Conservation (phyloP, 2,329 filamentous ascomycete genomes). For the Fusarium hostae region DNA sequence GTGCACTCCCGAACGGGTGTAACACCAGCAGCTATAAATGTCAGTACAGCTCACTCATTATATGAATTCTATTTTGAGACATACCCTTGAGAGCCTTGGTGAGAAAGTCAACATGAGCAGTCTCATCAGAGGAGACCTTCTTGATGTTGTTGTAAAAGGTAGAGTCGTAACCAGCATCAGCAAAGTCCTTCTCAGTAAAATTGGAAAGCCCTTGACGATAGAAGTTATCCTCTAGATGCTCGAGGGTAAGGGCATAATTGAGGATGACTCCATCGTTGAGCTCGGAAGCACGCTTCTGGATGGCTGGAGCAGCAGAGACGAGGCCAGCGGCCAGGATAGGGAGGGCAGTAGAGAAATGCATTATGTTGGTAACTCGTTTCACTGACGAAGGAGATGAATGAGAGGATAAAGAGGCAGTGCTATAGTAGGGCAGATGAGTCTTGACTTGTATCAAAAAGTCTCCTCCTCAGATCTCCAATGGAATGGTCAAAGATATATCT, state of each 20-base stretch:
- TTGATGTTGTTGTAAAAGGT: slow-evolving; percentile 68
- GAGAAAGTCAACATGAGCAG: slow-evolving; percentile 31
- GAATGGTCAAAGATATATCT: too few species aligned
- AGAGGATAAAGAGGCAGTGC: not conserved
- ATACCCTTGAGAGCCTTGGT: slow-evolving; percentile 36
- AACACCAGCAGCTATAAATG: slow-evolving; percentile 53
- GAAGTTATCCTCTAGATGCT: slow-evolving; percentile 70
- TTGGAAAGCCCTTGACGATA: slow-evolving; percentile 69
- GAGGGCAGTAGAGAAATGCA: slow-evolving; percentile 27
- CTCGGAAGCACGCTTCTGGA: slow-evolving; percentile 24
- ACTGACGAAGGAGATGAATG: not conserved
- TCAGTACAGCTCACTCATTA: rapidly evolving
- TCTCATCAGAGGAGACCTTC: slow-evolving; percentile 65
- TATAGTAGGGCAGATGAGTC: too few species aligned
- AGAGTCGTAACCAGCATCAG: slow-evolving; percentile 60
- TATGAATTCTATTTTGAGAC: rapidly evolving
- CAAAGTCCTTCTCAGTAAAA: slow-evolving; percentile 65
- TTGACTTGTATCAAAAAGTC: not conserved
- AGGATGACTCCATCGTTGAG: slow-evolving; percentile 50
- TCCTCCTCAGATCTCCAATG: too few species aligned
- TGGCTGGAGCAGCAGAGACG: slow-evolving; percentile 23
- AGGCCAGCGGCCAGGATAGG: slow-evolving; percentile 25
- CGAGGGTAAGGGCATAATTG: slow-evolving; percentile 62
- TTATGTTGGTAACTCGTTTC: not conserved
- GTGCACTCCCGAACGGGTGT: slow-evolving; percentile 63